These are phyloP conservation scores for Podila clonocystis DNA, from an alignment of 192 early-diverging fungal species.

Conservation along the genomic window DNA sequence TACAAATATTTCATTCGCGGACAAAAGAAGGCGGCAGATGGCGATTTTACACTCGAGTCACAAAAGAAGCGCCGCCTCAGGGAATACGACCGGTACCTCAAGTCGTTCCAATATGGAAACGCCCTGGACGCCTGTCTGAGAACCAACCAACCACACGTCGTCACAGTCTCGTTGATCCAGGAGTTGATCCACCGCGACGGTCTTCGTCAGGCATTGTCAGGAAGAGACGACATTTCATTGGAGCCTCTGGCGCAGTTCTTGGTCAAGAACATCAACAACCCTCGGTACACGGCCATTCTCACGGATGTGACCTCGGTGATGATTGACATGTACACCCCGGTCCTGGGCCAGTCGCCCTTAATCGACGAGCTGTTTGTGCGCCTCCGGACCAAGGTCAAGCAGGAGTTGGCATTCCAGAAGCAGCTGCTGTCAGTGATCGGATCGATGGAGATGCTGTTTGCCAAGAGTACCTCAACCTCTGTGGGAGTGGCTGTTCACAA, in stretches of 20 bases:
- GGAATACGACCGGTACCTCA: constrained; percentile 86
- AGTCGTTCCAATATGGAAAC: constrained; percentile 87
- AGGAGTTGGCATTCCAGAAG: constrained; percentile 85
- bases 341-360: constrained; percentile 81
- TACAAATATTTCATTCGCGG: constrained; percentile 82
- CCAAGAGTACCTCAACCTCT: constrained; percentile 52
- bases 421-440: constrained; percentile 82
- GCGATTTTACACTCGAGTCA: constrained; percentile 83
- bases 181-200: constrained; percentile 92
- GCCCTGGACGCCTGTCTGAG: constrained; percentile 88
- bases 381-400: constrained; percentile 74
- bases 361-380: constrained; percentile 82
- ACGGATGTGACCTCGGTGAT: constrained; percentile 82
- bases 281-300: constrained; percentile 79
- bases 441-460: constrained; percentile 86
- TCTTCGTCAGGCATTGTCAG: constrained; percentile 79
- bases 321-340: constrained; percentile 86
- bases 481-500: constrained; percentile 40
- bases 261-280: constrained; percentile 81
- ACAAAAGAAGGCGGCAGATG: constrained; percentile 47
- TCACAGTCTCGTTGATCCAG: constrained; percentile 83
- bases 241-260: constrained; percentile 88
- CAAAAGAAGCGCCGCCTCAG: constrained; percentile 69
- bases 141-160: constrained; percentile 64
- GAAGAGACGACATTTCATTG: constrained; percentile 88